phyloP scores from a whole-genome alignment of 768 basidiomycete species.

The Austroboletus eburneus region DNA sequence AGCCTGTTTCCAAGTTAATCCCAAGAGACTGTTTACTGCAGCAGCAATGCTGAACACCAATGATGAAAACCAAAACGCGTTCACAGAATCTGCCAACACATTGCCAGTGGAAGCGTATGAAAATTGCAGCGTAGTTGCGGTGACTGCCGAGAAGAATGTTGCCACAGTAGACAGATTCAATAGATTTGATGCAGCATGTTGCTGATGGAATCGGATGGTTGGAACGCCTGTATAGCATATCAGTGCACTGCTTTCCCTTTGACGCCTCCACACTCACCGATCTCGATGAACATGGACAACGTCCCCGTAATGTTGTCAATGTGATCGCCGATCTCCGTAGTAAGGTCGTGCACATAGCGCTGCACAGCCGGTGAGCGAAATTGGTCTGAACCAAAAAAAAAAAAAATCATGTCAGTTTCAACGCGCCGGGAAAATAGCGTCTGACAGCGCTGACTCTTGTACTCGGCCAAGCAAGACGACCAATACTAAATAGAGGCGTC shows the following conservation, averaged over 20 bases:
- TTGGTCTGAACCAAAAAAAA: constrained; percentile 34
- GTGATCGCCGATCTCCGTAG: constrained; percentile 50
- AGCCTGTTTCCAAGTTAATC: constrained; percentile 53
- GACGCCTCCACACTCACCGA: constrained; percentile 37
- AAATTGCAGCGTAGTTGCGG: constrained; percentile 47
- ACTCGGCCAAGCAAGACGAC: constrained; percentile 47
- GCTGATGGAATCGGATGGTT: constrained; percentile 51
- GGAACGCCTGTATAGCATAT: constrained; percentile 43
- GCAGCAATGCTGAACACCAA: constrained; percentile 52
- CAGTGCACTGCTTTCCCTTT: constrained; percentile 19
- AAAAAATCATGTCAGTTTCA: constrained; percentile 8
- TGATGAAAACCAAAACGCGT: constrained; percentile 53
- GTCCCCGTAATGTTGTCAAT: constrained; percentile 48
- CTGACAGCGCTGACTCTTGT: constrained; percentile 36
- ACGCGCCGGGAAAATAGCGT: neutral
- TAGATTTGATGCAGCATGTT: constrained; percentile 46
- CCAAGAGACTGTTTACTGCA: constrained; percentile 50
- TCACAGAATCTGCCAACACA: constrained; percentile 40
- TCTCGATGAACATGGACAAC: constrained; percentile 50
- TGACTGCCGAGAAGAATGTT: constrained; percentile 54
- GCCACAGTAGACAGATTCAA: constrained; percentile 50
- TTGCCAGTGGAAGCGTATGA: constrained; percentile 35
- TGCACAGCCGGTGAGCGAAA: constrained; percentile 51
- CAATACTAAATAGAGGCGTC: constrained; percentile 39
- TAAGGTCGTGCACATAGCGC: constrained; percentile 51